A percentile compares a stretch with the other conserved stretches of the same genome.
Evolutionary conservation across 768 basidiomycete species (phyloP).

Genomic region (Asterophora lycoperdoides): DNA sequence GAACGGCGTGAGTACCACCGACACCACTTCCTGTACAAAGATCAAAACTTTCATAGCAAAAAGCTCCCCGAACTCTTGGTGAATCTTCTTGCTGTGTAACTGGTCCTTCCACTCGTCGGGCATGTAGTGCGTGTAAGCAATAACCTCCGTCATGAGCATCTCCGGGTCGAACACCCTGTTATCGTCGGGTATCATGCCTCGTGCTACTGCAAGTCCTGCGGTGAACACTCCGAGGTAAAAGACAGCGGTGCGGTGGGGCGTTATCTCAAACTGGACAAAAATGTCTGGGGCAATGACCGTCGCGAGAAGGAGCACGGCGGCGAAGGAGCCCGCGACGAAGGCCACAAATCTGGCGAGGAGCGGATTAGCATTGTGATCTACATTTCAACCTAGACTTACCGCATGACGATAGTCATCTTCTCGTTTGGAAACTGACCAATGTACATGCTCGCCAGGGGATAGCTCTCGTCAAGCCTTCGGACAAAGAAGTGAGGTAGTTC

Average conservation of each 20-base stretch:
- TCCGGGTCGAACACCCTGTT: slow-evolving; percentile 94
- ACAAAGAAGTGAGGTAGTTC: slow-evolving; percentile 93
- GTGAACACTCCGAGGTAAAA: slow-evolving; percentile 93
- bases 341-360: slow-evolving; percentile 72
- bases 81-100: slow-evolving; percentile 88
- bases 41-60: slow-evolving; percentile 91
- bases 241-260: slow-evolving; percentile 84
- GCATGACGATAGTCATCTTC: slow-evolving; percentile 82
- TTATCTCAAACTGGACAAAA: slow-evolving; percentile 92
- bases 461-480: slow-evolving; percentile 81
- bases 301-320: slow-evolving; percentile 88
- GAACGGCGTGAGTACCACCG: slow-evolving; percentile 91
- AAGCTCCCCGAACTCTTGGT: slow-evolving; percentile 85
- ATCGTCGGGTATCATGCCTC: slow-evolving; percentile 96
- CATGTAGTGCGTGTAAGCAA: slow-evolving; percentile 94
- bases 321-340: slow-evolving; percentile 95
- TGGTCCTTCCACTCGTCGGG: slow-evolving; percentile 88
- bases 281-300: slow-evolving; percentile 92
- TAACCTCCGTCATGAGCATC: slow-evolving; percentile 85
- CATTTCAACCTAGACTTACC: slow-evolving; percentile 44
- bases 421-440: slow-evolving; percentile 98
- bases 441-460: slow-evolving; percentile 89
- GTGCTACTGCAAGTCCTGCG: slow-evolving; percentile 79
- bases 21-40: slow-evolving; percentile 84
- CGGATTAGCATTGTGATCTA: background rate